A percentile compares a stretch with the other conserved stretches of the same genome.
These are phyloP conservation scores for Talaromyces funiculosus DNA, from an alignment of 2,329 filamentous ascomycete genomes.

Conservation along the genomic window DNA sequence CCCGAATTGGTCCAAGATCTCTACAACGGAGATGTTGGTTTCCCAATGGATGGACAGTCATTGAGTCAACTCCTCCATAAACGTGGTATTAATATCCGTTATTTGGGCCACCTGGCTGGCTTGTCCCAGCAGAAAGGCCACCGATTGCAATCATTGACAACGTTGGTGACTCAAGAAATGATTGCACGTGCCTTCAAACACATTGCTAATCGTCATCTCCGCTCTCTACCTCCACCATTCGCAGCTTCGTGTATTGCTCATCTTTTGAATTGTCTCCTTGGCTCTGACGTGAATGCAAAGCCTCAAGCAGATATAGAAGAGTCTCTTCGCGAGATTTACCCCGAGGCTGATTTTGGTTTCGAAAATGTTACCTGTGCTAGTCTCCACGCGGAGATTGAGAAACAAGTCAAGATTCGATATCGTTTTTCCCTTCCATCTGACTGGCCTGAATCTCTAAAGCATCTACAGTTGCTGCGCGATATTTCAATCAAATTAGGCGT, in stretches of 20 bases:
- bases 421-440: conserved; percentile 64
- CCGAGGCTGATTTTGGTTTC: conserved; percentile 75
- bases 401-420: conserved; percentile 68
- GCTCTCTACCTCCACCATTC: conserved; percentile 71
- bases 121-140: conserved; percentile 62
- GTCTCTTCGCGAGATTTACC: conserved; percentile 67
- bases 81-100: conserved; percentile 93
- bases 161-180: conserved; percentile 84
- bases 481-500: conserved; percentile 82
- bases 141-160: conserved; percentile 69
- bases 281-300: conserved; percentile 66
- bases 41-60: conserved; percentile 97
- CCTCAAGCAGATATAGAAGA: conserved; percentile 74
- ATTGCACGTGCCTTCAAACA: conserved; percentile 95
- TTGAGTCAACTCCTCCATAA: conserved; percentile 86
- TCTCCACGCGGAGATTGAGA: conserved; percentile 63
- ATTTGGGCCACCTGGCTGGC: conserved; percentile 77
- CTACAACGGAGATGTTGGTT: conserved; percentile 86
- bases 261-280: conserved; percentile 88
- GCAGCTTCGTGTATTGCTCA: conserved; percentile 76
- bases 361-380: conserved; percentile 69
- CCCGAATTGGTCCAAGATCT: conserved; percentile 83
- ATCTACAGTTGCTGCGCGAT: conserved; percentile 82
- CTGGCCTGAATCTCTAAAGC: conserved; percentile 64
- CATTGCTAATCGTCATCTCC: conserved; percentile 70